These are phyloP conservation scores for Wickerhamiella lipophila DNA, from an alignment of 805 yeast genomes.

Conservation along the genomic window DNA sequence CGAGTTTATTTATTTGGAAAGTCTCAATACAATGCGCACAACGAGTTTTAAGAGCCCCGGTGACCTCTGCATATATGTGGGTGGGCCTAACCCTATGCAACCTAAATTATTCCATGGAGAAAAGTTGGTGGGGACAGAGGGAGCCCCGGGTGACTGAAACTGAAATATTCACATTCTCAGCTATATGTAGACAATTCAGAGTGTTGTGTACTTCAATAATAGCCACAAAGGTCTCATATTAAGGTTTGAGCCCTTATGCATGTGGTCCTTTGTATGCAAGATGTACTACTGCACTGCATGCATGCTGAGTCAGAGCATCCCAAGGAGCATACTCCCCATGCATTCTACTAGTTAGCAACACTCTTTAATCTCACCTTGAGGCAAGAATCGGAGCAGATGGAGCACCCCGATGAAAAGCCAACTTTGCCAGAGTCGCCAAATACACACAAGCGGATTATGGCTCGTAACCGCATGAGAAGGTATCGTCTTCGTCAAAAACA, in stretches of 20 bases:
- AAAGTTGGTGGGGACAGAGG: not conserved
- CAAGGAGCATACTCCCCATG: conserved; percentile 1
- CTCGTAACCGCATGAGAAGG: conserved; percentile 11
- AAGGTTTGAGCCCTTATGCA: conserved; percentile 6
- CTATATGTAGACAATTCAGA: not conserved
- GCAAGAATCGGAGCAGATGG: not conserved
- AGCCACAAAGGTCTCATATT: not conserved
- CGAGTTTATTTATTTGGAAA: not conserved
- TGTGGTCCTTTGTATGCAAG: conserved; percentile 9
- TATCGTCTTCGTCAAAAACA: conserved; percentile 6
- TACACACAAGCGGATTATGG: conserved; percentile 8
- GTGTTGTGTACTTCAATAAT: not conserved
- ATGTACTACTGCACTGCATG: conserved; percentile 5
- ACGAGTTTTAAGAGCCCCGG: conserved; percentile 2
- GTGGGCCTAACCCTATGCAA: conserved; percentile 8
- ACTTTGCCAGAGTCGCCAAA: conserved; percentile 11
- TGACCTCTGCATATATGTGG: not conserved
- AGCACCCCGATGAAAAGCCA: conserved; percentile 3
- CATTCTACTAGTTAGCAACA: conserved; percentile 2
- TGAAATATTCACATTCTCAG: not conserved
- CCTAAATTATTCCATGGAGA: not conserved
- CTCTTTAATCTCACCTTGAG: conserved; percentile 5
- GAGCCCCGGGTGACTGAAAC: not conserved
- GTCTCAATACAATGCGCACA: not conserved
- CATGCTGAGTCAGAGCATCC: conserved; percentile 1